Percentiles rank a stretch among this genome's conserved stretches.
phyloP scores from a whole-genome alignment of 495 filamentous ascomycete species.

The Tirmania nivea region DNA sequence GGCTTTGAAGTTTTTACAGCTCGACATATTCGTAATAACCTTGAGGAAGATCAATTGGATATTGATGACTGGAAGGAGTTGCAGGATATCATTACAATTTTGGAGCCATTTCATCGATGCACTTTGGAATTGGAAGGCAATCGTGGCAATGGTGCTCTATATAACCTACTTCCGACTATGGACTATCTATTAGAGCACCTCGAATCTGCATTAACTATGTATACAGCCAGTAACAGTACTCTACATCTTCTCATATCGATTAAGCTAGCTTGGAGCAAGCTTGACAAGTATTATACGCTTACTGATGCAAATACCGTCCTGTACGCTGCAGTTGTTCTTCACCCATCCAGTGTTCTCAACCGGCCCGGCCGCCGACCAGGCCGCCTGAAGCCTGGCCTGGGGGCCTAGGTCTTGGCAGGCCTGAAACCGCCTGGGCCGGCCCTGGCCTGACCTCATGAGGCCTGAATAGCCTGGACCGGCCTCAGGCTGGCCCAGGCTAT shows the following conservation, averaged over 20 bases:
- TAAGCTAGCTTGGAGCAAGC: neutral
- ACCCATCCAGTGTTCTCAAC: no score
- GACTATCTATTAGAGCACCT: no score
- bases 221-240: neutral
- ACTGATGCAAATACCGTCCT: neutral
- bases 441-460: no score
- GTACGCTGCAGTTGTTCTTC: neutral
- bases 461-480: no score
- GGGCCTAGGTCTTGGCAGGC: no score
- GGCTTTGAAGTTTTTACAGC: constrained; percentile 4
- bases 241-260: neutral
- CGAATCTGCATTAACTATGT: no score
- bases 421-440: no score
- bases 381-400: no score
- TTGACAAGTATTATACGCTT: constrained; percentile 1
- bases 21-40: neutral
- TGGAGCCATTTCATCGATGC: constrained; percentile 2
- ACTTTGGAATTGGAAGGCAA: neutral
- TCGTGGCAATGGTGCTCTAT: neutral
- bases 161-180: no score
- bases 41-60: neutral
- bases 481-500: no score
- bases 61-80: constrained; percentile 5
- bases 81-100: neutral
- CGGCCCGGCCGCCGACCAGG: no score